A percentile compares a stretch with the other conserved stretches of the same genome.
phyloP scores from a whole-genome alignment of 1,139 yeast genomes.

The Pichia sp. region DNA sequence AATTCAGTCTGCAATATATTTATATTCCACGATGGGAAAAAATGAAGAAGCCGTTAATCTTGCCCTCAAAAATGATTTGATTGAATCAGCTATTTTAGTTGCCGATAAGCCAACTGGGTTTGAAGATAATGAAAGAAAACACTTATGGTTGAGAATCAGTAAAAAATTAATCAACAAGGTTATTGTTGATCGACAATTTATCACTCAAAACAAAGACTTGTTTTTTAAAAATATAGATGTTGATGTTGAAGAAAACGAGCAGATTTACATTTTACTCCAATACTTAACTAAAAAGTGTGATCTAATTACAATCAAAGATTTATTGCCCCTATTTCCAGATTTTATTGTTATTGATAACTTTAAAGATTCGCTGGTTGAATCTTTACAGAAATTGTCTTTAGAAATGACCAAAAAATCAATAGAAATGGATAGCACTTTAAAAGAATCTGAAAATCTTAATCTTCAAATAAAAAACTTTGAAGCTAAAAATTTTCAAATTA shows the following conservation, averaged over 20 bases:
- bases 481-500: constrained; percentile 43
- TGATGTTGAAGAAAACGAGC: constrained; percentile 9
- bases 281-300: constrained; percentile 48
- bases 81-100: constrained; percentile 53
- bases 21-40: constrained; percentile 60
- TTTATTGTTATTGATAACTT: constrained; percentile 74
- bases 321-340: constrained; percentile 80
- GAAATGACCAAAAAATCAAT: constrained; percentile 56
- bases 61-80: constrained; percentile 57
- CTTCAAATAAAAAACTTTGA: constrained; percentile 49
- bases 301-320: constrained; percentile 67
- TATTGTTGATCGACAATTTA: constrained; percentile 23
- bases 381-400: constrained; percentile 66
- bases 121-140: constrained; percentile 45
- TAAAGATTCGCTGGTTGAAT: constrained; percentile 73
- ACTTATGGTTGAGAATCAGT: constrained; percentile 69
- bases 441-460: constrained; percentile 56
- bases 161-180: constrained; percentile 45
- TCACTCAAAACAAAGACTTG: constrained; percentile 20
- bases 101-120: constrained; percentile 44
- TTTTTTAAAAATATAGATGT: constrained; percentile 10
- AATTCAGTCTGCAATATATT: constrained; percentile 59
- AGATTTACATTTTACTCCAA: constrained; percentile 27
- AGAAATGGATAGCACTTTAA: constrained; percentile 73
- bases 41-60: constrained; percentile 77